Conservation (phyloP, 371 early-diverging fungal species). For the Batkoa obscura region DNA sequence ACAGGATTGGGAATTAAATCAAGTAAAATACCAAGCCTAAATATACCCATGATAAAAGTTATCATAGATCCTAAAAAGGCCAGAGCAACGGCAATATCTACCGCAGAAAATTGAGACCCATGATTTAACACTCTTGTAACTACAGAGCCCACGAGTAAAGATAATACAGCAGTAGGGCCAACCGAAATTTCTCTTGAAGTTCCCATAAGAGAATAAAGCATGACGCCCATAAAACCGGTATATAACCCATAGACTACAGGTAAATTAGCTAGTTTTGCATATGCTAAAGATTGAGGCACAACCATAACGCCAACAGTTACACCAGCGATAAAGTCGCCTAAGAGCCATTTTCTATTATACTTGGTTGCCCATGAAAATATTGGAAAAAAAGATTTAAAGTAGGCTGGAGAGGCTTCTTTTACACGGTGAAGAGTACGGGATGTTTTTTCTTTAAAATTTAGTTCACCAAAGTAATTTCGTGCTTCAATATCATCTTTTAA, state of each 20-base stretch:
- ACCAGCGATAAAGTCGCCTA: constrained; percentile 67
- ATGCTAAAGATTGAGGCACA: constrained; percentile 72
- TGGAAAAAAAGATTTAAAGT: constrained; percentile 4
- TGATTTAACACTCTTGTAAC: not conserved
- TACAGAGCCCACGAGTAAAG: constrained; percentile 1
- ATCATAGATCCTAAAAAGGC: constrained; percentile 9
- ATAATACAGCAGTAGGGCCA: constrained; percentile 68
- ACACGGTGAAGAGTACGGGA: not conserved
- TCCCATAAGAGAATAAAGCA: constrained; percentile 58
- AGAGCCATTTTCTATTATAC: constrained; percentile 36
- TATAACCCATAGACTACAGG: constrained; percentile 75
- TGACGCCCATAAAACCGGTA: constrained; percentile 56
- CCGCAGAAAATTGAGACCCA: not conserved
- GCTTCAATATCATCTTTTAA: not conserved
- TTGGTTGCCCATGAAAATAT: constrained; percentile 12
- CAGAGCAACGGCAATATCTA: not conserved
- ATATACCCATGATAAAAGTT: constrained; percentile 44
- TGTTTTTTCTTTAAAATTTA: constrained; percentile 3
- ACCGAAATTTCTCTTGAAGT: constrained; percentile 74
- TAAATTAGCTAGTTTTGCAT: constrained; percentile 64
- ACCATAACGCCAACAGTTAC: constrained; percentile 65
- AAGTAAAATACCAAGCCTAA: constrained; percentile 61
- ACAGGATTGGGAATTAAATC: constrained; percentile 66
- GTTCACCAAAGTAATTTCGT: constrained; percentile 3
- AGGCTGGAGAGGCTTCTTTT: constrained; percentile 15